phyloP scores from a whole-genome alignment of 306 rosid species.

The Parietaria judaica region DNA sequence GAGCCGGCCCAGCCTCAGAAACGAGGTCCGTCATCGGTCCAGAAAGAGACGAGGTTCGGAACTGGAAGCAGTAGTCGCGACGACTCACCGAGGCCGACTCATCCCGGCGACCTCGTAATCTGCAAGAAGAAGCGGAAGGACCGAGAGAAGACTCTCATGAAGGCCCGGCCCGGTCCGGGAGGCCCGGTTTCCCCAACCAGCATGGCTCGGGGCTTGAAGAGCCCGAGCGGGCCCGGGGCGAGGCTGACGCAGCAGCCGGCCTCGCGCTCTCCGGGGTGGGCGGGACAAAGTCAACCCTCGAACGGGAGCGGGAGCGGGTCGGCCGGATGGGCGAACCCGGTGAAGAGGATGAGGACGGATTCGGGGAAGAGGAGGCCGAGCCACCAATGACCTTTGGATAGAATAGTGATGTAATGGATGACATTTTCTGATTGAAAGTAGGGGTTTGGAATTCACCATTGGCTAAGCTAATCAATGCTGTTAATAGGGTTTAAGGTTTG shows the following conservation, averaged over 20 bases:
- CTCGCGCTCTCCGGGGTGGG: constrained; percentile 51
- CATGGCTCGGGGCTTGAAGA: constrained; percentile 45
- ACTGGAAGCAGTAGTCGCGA: constrained; percentile 45
- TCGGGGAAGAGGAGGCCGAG: constrained; percentile 91
- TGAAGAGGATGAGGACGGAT: constrained; percentile 78
- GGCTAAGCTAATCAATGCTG: constrained; percentile 35
- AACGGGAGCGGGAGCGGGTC: constrained; percentile 46
- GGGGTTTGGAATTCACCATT: constrained; percentile 16
- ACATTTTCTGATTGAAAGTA: constrained; percentile 13
- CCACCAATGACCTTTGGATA: constrained; percentile 47
- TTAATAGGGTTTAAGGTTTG: constrained; percentile 37
- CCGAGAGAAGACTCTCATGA: constrained; percentile 58
- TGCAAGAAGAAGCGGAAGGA: constrained; percentile 95
- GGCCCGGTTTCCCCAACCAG: constrained; percentile 70
- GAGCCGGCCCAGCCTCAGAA: constrained; percentile 42
- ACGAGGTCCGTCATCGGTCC: constrained; percentile 37
- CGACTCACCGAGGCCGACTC: constrained; percentile 52
- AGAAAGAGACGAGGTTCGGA: constrained; percentile 60
- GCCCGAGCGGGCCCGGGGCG: constrained; percentile 43
- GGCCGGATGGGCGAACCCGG: constrained; percentile 86
- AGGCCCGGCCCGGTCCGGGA: constrained; percentile 46
- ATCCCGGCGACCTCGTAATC: constrained; percentile 90
- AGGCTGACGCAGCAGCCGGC: constrained; percentile 45
- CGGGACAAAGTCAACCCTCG: constrained; percentile 42
- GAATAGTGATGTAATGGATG: constrained; percentile 23